Evolutionary conservation across 1,139 yeast species (phyloP).

Genomic region (Hyphopichia khmerensis): DNA sequence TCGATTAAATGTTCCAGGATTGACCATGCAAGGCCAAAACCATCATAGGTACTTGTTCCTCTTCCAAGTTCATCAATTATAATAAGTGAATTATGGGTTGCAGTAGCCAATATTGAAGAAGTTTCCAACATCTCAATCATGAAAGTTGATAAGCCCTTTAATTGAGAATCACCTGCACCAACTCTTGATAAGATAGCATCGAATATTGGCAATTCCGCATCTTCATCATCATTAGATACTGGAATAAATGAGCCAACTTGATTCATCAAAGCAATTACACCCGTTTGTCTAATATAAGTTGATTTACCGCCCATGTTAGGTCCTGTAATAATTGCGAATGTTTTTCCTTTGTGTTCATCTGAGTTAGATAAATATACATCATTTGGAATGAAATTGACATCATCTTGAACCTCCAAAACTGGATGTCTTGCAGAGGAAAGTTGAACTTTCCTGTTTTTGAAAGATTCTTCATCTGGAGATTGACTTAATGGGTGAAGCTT

Average conservation of each 20-base stretch:
- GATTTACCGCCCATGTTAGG: slow-evolving; percentile 99
- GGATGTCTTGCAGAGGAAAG: slow-evolving; percentile 86
- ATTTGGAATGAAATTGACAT: slow-evolving; percentile 81
- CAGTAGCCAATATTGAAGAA: slow-evolving; percentile 84
- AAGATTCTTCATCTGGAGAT: slow-evolving; percentile 23
- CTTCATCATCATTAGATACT: slow-evolving; percentile 28
- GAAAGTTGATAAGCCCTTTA: slow-evolving; percentile 93
- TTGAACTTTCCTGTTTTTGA: slow-evolving; percentile 48
- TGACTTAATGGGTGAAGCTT: slow-evolving; percentile 48
- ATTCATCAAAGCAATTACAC: slow-evolving; percentile 84
- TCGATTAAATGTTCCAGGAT: slow-evolving; percentile 82
- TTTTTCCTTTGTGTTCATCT: slow-evolving; percentile 40
- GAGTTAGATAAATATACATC: slow-evolving; percentile 57
- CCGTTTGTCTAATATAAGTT: slow-evolving; percentile 88
- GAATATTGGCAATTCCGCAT: slow-evolving; percentile 75
- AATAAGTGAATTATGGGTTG: slow-evolving; percentile 79
- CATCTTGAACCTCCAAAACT: slow-evolving; percentile 89
- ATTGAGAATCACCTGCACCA: slow-evolving; percentile 98
- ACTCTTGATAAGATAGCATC: slow-evolving; percentile 94
- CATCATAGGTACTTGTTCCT: slow-evolving; percentile 96
- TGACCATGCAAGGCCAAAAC: slow-evolving; percentile 97
- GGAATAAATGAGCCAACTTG: slow-evolving; percentile 95
- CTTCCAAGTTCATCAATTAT: slow-evolving; percentile 95
- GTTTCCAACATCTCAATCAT: slow-evolving; percentile 99
- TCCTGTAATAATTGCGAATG: slow-evolving; percentile 86